Evolutionary conservation across 1,284 basidiomycete genomes (phyloP), one percentile per base, ranked within the genome.

Genomic region (Volvariella volvacea): DNA sequence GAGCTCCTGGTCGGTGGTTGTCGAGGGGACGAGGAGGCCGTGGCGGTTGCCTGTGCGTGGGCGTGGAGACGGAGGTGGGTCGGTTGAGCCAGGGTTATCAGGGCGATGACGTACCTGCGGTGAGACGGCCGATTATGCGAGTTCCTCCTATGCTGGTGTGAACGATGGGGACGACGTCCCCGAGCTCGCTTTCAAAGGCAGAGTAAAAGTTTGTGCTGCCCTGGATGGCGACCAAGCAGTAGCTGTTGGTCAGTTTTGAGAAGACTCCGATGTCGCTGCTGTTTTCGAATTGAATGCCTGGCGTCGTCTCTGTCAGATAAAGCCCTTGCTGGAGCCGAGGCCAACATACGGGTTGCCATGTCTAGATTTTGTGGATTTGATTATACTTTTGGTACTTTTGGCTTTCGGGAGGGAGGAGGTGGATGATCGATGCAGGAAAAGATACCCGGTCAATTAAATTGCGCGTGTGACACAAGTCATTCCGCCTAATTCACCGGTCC

Each of bases 181-280:
- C 83, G 32, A 98, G 82, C 64, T 98, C 94, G 54, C 87, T 81
- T 72, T 99, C 93, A 61, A 98, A 99, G 22, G 90, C 87, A 22
- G 92, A 95, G 77, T 96, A 97, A 61, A 99, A 99, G 73, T 99
- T 99, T 56, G 92, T 87, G 62, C 92, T 93, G 58, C 94, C 95
- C 59, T 92, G 90, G 56, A 96, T 82, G 46, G 92, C 91, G 55
- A 82, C 81, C 42, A 96, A 80, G 67, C 92, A 95, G 76, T 94
- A 96, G 61, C 81, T 87, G 76, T 99, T 98, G 59, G 95, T 98
- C 58, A 94, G 80, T 71, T 91, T 96, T 59, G 91, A 71, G 70
- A 93, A 94, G 39, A 95, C 92, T 59, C 93, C 92, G 55, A 98
- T 83, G 61, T 98, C 94, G 68, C 88, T 92, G 67, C 84, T 93